Conservation (phyloP, 2,329 filamentous ascomycete species). For the Nemania diffusa region DNA sequence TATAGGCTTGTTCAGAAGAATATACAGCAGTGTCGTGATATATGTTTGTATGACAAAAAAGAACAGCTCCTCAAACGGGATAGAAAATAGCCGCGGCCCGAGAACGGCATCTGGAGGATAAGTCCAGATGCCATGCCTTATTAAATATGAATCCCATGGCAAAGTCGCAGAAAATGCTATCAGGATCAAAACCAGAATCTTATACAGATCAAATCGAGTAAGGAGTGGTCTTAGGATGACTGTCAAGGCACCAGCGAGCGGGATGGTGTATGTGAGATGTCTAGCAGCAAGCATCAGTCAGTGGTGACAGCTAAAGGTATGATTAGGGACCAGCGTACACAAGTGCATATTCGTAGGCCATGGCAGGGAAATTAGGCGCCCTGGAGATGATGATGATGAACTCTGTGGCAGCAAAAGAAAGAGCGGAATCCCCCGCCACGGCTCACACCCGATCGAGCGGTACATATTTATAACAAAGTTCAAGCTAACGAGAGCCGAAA, state of each 20-base stretch:
- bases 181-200: conserved; percentile 67
- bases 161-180: conserved; percentile 75
- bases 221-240: conserved; percentile 69
- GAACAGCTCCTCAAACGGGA: conserved; percentile 78
- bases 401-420: conserved; percentile 5
- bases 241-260: conserved; percentile 68
- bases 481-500: conserved; percentile 2
- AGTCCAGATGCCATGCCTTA: conserved; percentile 74
- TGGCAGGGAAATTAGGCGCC: conserved; percentile 26
- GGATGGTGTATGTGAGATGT: conserved; percentile 74
- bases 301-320: neutral
- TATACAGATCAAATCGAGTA: conserved; percentile 70
- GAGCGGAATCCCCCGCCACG: neutral
- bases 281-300: conserved; percentile 51
- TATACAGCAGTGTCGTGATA: conserved; percentile 74
- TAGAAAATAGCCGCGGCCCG: conserved; percentile 70
- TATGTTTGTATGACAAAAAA: conserved; percentile 84
- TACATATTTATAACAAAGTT: conserved; percentile 33
- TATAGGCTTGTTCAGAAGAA: conserved; percentile 72
- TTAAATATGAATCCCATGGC: conserved; percentile 81
- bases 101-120: conserved; percentile 74
- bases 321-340: conserved; percentile 41
- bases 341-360: conserved; percentile 48
- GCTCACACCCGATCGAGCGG: conserved; percentile 11
- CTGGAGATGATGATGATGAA: conserved; percentile 7